phyloP scores from a whole-genome alignment of 2,329 filamentous ascomycete genomes.

The Epicoccum nigrum region DNA sequence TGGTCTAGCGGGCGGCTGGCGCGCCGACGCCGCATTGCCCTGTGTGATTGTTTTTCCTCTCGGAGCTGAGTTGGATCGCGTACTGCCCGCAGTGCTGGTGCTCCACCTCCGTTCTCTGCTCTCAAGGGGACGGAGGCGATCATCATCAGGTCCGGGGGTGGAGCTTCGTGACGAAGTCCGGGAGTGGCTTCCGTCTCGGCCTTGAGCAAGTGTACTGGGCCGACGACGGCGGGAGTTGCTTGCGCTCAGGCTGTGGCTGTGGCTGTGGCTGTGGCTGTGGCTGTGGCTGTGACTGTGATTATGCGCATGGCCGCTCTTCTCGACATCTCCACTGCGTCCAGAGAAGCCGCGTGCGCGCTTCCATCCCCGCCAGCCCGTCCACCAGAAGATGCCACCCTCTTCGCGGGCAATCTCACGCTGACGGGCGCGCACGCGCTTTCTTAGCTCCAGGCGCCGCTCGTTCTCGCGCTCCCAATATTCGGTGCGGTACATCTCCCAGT shows the following conservation, averaged over 20 bases:
- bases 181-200: conserved; percentile 37
- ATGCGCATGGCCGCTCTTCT: conserved; percentile 33
- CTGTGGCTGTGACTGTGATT: neutral
- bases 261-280: conserved; percentile 5
- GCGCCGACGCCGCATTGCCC: conserved; percentile 35
- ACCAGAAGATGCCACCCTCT: conserved; percentile 80
- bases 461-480: conserved; percentile 99
- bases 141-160: conserved; percentile 40
- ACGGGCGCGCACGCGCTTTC: conserved; percentile 70
- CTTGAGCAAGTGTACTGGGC: conserved; percentile 34
- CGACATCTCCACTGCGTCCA: conserved; percentile 34
- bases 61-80: conserved; percentile 27
- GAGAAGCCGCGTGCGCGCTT: conserved; percentile 42
- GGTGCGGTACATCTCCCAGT: conserved; percentile 92
- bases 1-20: conserved; percentile 28
- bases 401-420: conserved; percentile 72
- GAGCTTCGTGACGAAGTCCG: conserved; percentile 40
- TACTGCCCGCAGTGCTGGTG: conserved; percentile 39
- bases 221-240: conserved; percentile 32
- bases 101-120: conserved; percentile 41
- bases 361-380: conserved; percentile 74
- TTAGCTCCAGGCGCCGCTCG: conserved; percentile 77
- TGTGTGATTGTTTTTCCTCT: conserved; percentile 27
- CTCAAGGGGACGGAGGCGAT: conserved; percentile 29
- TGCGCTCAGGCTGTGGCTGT: conserved; percentile 8